Base-by-base conservation (phyloP, 306 rosid genomes). In the Quercus variabilis region DNA sequence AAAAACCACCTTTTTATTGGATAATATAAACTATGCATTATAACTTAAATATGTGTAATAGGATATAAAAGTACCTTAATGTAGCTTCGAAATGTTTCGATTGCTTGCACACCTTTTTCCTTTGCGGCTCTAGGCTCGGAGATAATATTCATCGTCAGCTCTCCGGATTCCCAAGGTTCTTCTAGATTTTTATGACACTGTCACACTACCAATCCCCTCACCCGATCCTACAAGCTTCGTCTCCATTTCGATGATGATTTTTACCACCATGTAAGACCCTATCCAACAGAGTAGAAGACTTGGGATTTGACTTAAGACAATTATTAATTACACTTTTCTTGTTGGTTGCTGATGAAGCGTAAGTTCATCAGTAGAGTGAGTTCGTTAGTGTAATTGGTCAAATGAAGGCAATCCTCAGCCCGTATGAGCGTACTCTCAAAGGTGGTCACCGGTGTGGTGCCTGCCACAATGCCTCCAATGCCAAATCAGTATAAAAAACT, bases 221-320 rank as follows among this genome's bases (percentile, higher is more conserved):
- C 81, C 83, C n/a, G 90, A 88, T 55, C 92, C 95, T 3, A 76
- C 88, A 56, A 94, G 92, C 88, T 88, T 94, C 97, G 91, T 92
- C 28, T 91, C 95, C 99, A 94, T 91, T 76, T 92, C 94, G 69
- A 90, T 89, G 35, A 91, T 92, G 68, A 92, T 89, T 69, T 92
- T 94, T 43, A 92, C 97, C 74, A 91, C 97, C 97, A 90, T 88
- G 78, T 92, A 94, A 1, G 97, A 95, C 30, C 98, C 94, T 90
- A 62, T 20, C 19, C 11, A 58, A 33, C 31, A 33, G 6, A 20
- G 52, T 46, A 46, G 2, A 46, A 46, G 52, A 46, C 14, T 10
- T 46, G 14, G 2, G 15, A 46, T 11, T 46, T 46, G 14, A 46
- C 52, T 46, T 46, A 11, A 11, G 52, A 46, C 52, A 6, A 35